Conservation (phyloP, 2,329 filamentous ascomycete genomes). For the Paracorniculantispora psalliotae region DNA sequence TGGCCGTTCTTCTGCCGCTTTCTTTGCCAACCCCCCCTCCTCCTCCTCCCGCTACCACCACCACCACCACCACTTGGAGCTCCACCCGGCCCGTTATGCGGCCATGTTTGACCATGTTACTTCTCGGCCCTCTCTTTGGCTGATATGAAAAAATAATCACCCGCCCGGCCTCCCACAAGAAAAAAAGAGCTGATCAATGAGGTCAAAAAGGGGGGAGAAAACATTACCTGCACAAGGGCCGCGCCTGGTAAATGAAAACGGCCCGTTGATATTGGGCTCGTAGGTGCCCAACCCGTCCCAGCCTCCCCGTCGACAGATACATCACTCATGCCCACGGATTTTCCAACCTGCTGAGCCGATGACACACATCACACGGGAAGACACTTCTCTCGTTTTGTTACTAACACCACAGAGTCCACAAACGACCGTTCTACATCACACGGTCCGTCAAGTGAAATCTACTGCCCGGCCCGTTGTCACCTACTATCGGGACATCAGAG, state of each 20-base stretch:
- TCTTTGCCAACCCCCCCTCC: not conserved
- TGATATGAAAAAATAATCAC: not conserved
- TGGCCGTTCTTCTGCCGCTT: not conserved
- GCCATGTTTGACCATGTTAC: not conserved
- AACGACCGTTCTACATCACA: not conserved
- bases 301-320: not conserved
- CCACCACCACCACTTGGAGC: not conserved
- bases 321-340: not conserved
- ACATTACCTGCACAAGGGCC: too few relatives aligned
- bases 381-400: not conserved
- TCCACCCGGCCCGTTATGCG: conserved; percentile 9
- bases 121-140: not conserved
- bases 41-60: not conserved
- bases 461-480: not conserved
- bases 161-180: not conserved
- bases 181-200: not conserved
- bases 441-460: not conserved
- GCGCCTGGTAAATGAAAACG: not conserved
- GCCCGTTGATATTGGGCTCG: not conserved
- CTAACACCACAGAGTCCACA: too few relatives aligned
- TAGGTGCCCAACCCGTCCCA: not conserved
- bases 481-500: not conserved
- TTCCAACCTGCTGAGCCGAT: not conserved
- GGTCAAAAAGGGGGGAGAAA: too few relatives aligned
- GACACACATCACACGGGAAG: not conserved